phyloP scores from a whole-genome alignment of 2,329 filamentous ascomycete species.

The Blastomyces parvus region DNA sequence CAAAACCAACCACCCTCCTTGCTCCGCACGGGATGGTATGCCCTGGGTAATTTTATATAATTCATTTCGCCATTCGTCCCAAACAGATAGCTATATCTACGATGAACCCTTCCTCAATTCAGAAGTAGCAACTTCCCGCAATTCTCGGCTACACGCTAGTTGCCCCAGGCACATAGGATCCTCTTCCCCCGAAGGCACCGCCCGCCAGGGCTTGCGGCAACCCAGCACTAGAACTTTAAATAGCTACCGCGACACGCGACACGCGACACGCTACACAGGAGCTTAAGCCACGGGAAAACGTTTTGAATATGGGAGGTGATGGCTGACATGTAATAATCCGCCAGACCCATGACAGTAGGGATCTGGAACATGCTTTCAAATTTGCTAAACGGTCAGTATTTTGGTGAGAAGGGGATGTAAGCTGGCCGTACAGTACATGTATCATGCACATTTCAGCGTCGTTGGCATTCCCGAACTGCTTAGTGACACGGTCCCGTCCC shows the following conservation, averaged over 20 bases:
- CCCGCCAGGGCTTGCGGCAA: neutral
- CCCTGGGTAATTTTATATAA: neutral
- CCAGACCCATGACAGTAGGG: neutral
- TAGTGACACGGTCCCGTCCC: neutral
- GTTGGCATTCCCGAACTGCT: neutral
- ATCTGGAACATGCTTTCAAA: neutral
- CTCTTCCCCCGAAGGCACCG: neutral
- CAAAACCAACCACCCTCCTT: neutral
- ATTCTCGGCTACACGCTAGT: neutral
- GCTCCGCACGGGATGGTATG: neutral
- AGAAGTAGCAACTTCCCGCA: neutral
- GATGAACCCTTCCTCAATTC: neutral
- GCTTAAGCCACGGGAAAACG: neutral
- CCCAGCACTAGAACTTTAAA: too few species aligned
- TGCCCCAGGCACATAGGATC: neutral
- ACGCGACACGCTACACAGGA: neutral
- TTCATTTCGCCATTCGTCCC: neutral
- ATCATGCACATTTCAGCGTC: neutral
- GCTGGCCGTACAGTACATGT: neutral
- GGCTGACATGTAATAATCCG: neutral
- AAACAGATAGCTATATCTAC: neutral
- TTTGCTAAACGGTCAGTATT: neutral
- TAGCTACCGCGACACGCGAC: neutral
- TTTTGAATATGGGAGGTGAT: neutral
- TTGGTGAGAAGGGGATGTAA: neutral